Percentiles rank a stretch among this genome's conserved stretches.
Evolutionary conservation across 345 rosid species (phyloP).

Genomic region (Citrus unshiu): DNA sequence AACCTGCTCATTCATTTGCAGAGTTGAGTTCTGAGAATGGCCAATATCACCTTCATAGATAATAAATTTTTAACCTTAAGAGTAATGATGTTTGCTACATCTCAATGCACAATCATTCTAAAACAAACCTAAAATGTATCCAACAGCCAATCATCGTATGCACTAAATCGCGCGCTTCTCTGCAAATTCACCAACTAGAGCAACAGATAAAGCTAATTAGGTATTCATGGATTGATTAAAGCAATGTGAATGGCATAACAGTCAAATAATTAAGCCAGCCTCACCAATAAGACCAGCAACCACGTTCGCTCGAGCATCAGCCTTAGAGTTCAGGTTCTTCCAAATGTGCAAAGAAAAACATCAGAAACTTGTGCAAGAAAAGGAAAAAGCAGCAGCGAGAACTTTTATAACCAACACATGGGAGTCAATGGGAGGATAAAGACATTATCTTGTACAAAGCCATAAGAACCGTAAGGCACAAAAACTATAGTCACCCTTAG

Average conservation of each 20-base stretch:
- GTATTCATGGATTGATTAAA: constrained; percentile 3
- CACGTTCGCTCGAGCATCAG: constrained; percentile 81
- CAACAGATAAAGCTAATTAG: constrained; percentile 2
- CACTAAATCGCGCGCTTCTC: constrained; percentile 29
- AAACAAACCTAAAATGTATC: no score
- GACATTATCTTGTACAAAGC: not conserved
- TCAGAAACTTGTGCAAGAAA: not conserved
- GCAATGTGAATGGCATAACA: not conserved
- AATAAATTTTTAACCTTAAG: no score
- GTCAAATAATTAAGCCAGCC: constrained; percentile 16
- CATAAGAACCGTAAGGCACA: not conserved
- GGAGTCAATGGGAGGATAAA: not conserved
- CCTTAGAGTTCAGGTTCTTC: constrained; percentile 60
- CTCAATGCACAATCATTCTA: no score
- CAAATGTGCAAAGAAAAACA: constrained; percentile 13
- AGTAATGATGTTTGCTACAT: no score
- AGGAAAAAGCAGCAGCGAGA: not conserved
- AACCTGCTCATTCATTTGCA: no score
- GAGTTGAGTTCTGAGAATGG: no score
- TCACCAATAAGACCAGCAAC: constrained; percentile 38
- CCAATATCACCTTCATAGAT: no score
- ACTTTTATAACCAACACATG: not conserved
- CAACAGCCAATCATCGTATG: constrained; percentile 1
- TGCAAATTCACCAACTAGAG: constrained; percentile 51
- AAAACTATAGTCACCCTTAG: constrained; percentile 47